phyloP scores from a whole-genome alignment of 2,329 filamentous ascomycete species.

The Ambrosiella cleistominuta region DNA sequence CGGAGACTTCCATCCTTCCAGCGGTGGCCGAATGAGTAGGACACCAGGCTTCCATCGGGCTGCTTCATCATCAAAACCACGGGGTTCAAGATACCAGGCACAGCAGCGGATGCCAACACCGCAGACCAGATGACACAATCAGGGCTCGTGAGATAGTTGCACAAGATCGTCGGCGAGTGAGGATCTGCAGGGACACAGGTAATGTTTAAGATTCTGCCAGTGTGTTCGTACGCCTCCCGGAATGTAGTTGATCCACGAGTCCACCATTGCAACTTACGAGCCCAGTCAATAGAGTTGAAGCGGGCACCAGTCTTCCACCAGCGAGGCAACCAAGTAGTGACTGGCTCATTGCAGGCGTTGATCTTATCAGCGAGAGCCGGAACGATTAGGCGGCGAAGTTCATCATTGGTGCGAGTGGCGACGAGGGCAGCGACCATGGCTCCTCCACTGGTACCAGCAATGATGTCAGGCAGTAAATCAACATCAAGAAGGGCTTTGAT shows the following conservation, averaged over 20 bases:
- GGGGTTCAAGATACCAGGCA: constrained; percentile 88
- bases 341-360: constrained; percentile 64
- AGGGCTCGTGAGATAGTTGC: constrained; percentile 86
- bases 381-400: constrained; percentile 68
- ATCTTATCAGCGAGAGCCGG: constrained; percentile 76
- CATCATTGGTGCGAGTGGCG: constrained; percentile 78
- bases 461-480: constrained; percentile 72
- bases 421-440: constrained; percentile 76
- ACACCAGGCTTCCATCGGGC: constrained; percentile 55
- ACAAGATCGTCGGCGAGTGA: constrained; percentile 77
- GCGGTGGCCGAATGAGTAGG: constrained; percentile 95
- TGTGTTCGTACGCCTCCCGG: constrained; percentile 81
- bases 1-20: constrained; percentile 95
- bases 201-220: constrained; percentile 86
- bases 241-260: constrained; percentile 84
- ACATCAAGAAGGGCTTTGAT: constrained; percentile 78
- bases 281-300: constrained; percentile 91
- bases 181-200: constrained; percentile 92
- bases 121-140: constrained; percentile 98
- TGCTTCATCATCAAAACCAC: constrained; percentile 87
- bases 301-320: constrained; percentile 89
- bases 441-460: constrained; percentile 89
- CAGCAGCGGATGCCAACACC: constrained; percentile 82
- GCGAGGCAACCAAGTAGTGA: constrained; percentile 57
- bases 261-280: constrained; percentile 72